phyloP scores from a whole-genome alignment of 1,284 basidiomycete species.

The Sanghuangporus sanghuang region DNA sequence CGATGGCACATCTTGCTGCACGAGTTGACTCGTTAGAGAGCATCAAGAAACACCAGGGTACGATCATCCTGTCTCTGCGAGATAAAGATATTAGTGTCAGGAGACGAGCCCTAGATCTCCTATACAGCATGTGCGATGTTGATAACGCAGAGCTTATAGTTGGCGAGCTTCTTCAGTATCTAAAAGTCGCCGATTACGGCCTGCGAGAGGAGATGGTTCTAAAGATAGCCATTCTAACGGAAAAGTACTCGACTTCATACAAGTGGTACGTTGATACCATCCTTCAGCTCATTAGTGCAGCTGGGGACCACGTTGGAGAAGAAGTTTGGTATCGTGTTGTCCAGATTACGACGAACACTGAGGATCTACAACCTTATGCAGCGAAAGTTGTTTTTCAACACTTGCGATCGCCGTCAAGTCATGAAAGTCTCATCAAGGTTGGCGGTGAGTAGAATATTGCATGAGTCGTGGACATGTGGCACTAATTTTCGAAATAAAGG shows the following conservation, averaged over 20 bases:
- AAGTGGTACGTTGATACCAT: conserved; percentile 98
- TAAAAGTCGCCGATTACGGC: conserved; percentile 93
- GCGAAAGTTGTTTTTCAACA: conserved; percentile 92
- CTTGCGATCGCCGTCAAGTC: conserved; percentile 82
- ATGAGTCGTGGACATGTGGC: conserved; percentile 7
- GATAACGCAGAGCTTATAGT: conserved; percentile 95
- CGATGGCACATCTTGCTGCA: conserved; percentile 97
- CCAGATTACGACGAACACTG: conserved; percentile 98
- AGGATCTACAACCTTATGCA: conserved; percentile 94
- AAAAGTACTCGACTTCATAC: conserved; percentile 93
- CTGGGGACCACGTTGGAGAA: conserved; percentile 97
- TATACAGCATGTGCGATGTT: conserved; percentile 99
- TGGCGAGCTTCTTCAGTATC: conserved; percentile 88
- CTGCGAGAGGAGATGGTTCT: conserved; percentile 97
- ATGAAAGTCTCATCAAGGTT: conserved; percentile 97
- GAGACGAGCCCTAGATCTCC: conserved; percentile 87
- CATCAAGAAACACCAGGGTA: conserved; percentile 94
- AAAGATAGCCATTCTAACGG: conserved; percentile 97
- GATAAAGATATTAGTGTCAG: conserved; percentile 98
- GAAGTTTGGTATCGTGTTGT: conserved; percentile 99
- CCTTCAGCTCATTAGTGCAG: conserved; percentile 89
- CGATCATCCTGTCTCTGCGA: conserved; percentile 89
- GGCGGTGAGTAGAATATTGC: conserved; percentile 54
- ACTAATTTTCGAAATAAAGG: conserved; percentile 39
- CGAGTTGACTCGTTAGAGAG: conserved; percentile 86